These are phyloP conservation scores for Skeletonema costatum DNA, from an alignment of 108 stramenopile genomes.

Conservation along the genomic window DNA sequence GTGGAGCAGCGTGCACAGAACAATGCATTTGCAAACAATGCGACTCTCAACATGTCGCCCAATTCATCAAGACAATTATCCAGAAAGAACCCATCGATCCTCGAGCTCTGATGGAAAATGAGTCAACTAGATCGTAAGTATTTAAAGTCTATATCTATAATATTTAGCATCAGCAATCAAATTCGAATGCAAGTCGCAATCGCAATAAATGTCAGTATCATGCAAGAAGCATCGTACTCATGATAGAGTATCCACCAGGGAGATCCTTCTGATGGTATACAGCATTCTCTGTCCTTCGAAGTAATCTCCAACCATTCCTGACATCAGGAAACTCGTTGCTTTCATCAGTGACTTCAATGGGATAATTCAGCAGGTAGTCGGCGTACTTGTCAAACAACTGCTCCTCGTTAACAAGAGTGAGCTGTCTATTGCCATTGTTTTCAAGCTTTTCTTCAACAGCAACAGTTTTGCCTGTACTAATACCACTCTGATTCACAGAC, in stretches of 20 bases:
- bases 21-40: neutral
- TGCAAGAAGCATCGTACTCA: neutral
- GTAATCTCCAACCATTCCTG: neutral
- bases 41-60: neutral
- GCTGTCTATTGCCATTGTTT: neutral
- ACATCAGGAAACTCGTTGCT: neutral
- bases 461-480: neutral
- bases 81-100: too few species aligned
- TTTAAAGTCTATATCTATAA: neutral
- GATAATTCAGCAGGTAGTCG: slow-evolving; percentile 16
- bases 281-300: neutral
- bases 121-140: neutral
- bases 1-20: neutral
- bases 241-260: neutral
- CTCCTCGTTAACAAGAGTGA: neutral
- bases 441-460: slow-evolving; percentile 12
- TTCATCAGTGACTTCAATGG: slow-evolving; percentile 10
- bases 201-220: neutral
- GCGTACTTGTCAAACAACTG: slow-evolving; percentile 29
- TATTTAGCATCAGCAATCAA: neutral
- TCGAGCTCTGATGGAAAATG: neutral
- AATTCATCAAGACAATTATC: too few species aligned
- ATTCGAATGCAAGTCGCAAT: neutral
- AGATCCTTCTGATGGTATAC: neutral
- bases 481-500: slow-evolving; percentile 25